Conservation (phyloP, 257 asterid genomes). For the Salvia hispanica region DNA sequence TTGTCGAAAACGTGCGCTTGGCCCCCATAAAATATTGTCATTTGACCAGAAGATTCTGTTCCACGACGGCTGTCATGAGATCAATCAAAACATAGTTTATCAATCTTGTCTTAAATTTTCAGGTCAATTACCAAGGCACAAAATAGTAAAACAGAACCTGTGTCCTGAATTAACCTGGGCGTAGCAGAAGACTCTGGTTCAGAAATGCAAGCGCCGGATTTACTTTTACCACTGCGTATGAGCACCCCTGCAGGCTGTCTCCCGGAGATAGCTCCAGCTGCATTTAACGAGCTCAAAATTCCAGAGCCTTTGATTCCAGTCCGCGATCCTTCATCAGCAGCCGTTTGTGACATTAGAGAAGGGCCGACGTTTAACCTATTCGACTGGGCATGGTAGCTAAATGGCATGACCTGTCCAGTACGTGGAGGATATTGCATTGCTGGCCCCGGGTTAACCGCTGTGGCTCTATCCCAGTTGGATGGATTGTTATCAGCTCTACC, state of each 20-base stretch:
- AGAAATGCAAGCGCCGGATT: conserved; percentile 46
- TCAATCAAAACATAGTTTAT: conserved; percentile 27
- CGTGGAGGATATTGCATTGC: conserved; percentile 72
- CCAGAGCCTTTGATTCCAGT: conserved; percentile 91
- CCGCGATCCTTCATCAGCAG: conserved; percentile 98
- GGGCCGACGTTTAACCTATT: conserved; percentile 65
- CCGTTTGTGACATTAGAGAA: conserved; percentile 61
- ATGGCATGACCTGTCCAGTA: conserved; percentile 59
- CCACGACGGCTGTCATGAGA: conserved; percentile 62
- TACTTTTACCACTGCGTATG: conserved; percentile 56
- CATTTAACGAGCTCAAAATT: conserved; percentile 60
- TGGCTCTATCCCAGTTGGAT: conserved; percentile 58
- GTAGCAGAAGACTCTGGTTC: conserved; percentile 64
- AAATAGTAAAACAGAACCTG: conserved; percentile 14
- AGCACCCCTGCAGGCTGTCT: conserved; percentile 72
- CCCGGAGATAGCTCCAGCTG: conserved; percentile 51
- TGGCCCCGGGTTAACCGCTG: conserved; percentile 49
- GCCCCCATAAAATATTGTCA: conserved; percentile 95
- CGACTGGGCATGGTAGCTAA: conserved; percentile 56
- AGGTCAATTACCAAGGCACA: not conserved
- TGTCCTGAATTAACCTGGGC: conserved; percentile 52
- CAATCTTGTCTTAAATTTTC: conserved; percentile 1
- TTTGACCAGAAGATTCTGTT: conserved; percentile 57
- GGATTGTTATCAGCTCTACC: conserved; percentile 53
- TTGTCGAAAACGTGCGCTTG: conserved; percentile 94